These are phyloP conservation scores for Pezicula radicicola DNA, from an alignment of 2,329 filamentous ascomycete genomes.

Conservation along the genomic window DNA sequence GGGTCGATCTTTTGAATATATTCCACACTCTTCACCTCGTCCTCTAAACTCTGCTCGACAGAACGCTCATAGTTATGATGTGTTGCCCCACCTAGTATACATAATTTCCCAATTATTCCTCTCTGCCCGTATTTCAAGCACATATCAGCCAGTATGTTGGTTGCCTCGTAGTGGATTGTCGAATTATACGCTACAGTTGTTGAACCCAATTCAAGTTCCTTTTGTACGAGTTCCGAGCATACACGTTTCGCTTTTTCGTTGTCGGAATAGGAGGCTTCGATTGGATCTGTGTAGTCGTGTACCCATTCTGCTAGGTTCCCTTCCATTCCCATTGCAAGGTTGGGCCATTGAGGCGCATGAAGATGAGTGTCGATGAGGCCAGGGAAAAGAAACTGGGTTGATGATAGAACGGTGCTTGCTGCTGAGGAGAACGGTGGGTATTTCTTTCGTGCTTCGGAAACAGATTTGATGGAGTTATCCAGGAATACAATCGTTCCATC, in stretches of 20 bases:
- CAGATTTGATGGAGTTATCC: not conserved
- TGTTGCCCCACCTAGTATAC: conserved; percentile 80
- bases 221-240: conserved; percentile 73
- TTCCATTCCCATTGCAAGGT: conserved; percentile 30
- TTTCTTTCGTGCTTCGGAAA: not conserved
- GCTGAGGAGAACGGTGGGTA: not conserved
- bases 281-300: conserved; percentile 59
- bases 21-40: conserved; percentile 46
- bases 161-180: conserved; percentile 78
- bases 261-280: conserved; percentile 65
- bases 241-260: conserved; percentile 60
- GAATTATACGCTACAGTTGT: conserved; percentile 90
- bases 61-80: conserved; percentile 15
- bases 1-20: conserved; percentile 45
- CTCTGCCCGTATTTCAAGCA: conserved; percentile 78
- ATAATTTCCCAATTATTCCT: conserved; percentile 84
- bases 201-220: conserved; percentile 82
- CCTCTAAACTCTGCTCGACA: conserved; percentile 42
- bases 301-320: conserved; percentile 55
- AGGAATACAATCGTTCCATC: not conserved
- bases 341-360: conserved; percentile 58
- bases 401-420: not conserved
- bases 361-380: conserved; percentile 67
- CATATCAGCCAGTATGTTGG: conserved; percentile 80
- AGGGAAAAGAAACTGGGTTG: conserved; percentile 48